Evolutionary conservation across 768 basidiomycete species (phyloP), one percentile per base, ranked within the genome.

Genomic region (Suillus americanus): DNA sequence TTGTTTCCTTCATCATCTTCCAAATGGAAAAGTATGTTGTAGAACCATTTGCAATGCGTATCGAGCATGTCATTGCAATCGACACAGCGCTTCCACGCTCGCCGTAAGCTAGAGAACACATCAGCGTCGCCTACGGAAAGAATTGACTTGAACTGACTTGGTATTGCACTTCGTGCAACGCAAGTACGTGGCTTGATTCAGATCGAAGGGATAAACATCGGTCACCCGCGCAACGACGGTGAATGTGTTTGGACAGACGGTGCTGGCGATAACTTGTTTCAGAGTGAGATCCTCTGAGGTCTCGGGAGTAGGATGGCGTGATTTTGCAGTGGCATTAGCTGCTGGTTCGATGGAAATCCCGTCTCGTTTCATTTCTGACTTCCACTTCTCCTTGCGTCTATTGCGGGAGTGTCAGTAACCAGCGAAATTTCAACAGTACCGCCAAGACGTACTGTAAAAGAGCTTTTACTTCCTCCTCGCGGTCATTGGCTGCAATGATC

Each of bases 11-110:
- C 70, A 41, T 81, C 80, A 63, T 91, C 89, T 68, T 85, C 77
- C 18, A 90, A 69, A 43, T 76, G 75, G 59, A 90, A 64, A 61
- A 78, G 82, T 61, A 90, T 73, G 57, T 81, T 73, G 63, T 82
- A 90, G 56, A 77, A 73, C 62, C 81, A 81, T 41, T 76, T 79
- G 55, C 82, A 80, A 65, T 82, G 83, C 59, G 83, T 81, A 46
- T 82, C 77, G 41, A 85, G 81, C 69, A 81, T 79, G 69, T 89
- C 85, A 59, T 78, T 76, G 70, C 90, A 91, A 14, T 72, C 70
- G 6, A 80, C 71, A 68, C 89, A 91, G 28, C 77, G 79, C 66
- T 75, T 76, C 38, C 77, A 79, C 3, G 67, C 75, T 28, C 70
- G 69, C 0, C 81, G 79, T 28, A 88, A 75, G 40, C 89, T 90